These are phyloP conservation scores for Clarireedia sp. DNA, from an alignment of 2,329 filamentous ascomycete genomes.

Conservation along the genomic window DNA sequence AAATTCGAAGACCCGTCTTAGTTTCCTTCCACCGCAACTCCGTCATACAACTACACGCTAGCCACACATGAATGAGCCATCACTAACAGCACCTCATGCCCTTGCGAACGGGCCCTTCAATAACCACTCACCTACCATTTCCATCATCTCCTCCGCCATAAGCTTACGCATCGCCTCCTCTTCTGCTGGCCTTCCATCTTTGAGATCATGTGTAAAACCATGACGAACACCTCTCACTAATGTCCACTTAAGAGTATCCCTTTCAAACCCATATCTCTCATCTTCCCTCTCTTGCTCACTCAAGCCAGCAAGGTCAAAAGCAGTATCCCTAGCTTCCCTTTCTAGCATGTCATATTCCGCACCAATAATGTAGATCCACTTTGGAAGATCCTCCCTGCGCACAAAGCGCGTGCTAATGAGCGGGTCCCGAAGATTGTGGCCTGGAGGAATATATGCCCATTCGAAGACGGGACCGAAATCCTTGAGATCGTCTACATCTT, in stretches of 20 bases:
- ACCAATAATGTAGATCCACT: slow-evolving; percentile 15
- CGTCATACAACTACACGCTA: too few species aligned
- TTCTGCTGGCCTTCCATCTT: slow-evolving; percentile 11
- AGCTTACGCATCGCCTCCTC: slow-evolving; percentile 10
- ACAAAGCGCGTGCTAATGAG: slow-evolving; percentile 21
- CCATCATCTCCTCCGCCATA: slow-evolving; percentile 11
- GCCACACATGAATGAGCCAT: too few species aligned
- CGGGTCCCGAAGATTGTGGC: slow-evolving; percentile 22
- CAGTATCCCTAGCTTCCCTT: slow-evolving; percentile 14
- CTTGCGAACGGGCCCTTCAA: slow-evolving; percentile 15
- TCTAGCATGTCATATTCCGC: slow-evolving; percentile 18
- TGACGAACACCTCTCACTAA: slow-evolving; percentile 15
- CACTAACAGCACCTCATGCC: not conserved
- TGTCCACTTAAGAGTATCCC: slow-evolving; percentile 15
- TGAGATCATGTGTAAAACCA: slow-evolving; percentile 18
- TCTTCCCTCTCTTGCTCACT: slow-evolving; percentile 5
- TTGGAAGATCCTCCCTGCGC: slow-evolving; percentile 17
- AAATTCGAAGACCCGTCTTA: too few species aligned
- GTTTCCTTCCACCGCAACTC: too few species aligned
- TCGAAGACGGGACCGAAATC: slow-evolving; percentile 18
- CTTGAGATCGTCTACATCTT: slow-evolving; percentile 14
- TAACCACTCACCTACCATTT: slow-evolving; percentile 16
- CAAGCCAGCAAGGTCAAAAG: slow-evolving; percentile 13
- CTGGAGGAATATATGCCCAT: slow-evolving; percentile 20
- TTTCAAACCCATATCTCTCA: slow-evolving; percentile 15